Evolutionary conservation across 176 grass and related monocot genomes (phyloP).

Genomic region (Carex pumila): DNA sequence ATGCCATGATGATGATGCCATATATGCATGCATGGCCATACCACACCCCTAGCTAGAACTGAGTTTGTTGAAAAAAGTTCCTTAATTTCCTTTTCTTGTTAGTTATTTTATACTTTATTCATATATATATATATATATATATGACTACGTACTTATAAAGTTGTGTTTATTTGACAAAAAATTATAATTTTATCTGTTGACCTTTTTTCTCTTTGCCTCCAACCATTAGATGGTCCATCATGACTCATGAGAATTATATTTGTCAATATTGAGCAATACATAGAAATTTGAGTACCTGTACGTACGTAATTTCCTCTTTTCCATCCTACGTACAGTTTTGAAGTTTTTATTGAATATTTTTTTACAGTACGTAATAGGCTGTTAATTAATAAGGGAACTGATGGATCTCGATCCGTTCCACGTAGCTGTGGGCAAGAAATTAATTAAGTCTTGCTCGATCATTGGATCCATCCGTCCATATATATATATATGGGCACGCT

Average conservation of each 20-base stretch:
- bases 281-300: background rate
- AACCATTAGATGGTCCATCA: background rate
- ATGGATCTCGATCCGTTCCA: too few relatives aligned
- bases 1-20: constrained; percentile 9
- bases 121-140: background rate
- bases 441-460: too few relatives aligned
- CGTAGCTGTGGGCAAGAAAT: too few relatives aligned
- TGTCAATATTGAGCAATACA: background rate
- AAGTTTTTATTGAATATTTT: too few relatives aligned
- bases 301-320: background rate
- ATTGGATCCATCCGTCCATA: too few relatives aligned
- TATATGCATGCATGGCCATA: background rate
- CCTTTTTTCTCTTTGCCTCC: too few relatives aligned
- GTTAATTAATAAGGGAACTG: background rate
- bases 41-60: background rate
- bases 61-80: background rate
- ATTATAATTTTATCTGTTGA: background rate
- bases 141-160: background rate
- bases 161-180: background rate
- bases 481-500: too few relatives aligned
- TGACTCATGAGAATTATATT: background rate
- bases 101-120: background rate
- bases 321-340: background rate
- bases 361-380: background rate
- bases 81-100: background rate